Base-by-base conservation (phyloP, 2,329 filamentous ascomycete genomes). In the Paraphaeosphaeria minitans region DNA sequence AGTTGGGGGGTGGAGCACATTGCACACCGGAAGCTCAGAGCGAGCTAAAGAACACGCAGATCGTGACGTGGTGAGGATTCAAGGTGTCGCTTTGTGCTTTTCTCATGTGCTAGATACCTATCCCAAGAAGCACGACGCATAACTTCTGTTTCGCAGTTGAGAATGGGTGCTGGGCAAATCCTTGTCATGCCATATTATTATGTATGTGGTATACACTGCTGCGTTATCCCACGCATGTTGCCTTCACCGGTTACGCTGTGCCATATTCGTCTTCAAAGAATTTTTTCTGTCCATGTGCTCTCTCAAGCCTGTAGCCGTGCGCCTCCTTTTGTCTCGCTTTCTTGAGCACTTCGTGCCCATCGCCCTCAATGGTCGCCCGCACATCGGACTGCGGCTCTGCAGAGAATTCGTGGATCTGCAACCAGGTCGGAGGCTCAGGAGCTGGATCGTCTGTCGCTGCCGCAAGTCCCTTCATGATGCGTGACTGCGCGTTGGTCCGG, bases 401-500 rank as follows among this genome's bases (percentile, higher is more conserved):
- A 2, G 60, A 58, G 31, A 75, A 73, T 49, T 72, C 69, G 54
- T 74, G 67, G 0, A 74, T 53, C n/a, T 63, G 66, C 37, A 68
- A 45, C 68, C 68, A 73, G 10, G 64, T 71, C 4, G 65, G 63
- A 10, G 66, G 66, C 29, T 72, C 68, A 19, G 67, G 66, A 37
- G 55, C 53, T 1, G 69, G 63, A 47, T 69, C 69, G 22, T 66
- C 59, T 6, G 60, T 62, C 3, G 63, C 68, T 6, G 67, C 63
- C 5, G 69, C 61, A 3, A 74, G 53, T 0, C 71, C 72, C 48
- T 73, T 74, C 42, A 72, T 42, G 27, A 58, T 64, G 27, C 69
- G 60, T 29, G 69, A 73, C 45, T 73, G 69, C 4, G 70, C 70
- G 58, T 73, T 75, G 6, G 70, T 70, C 13, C 71, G 62, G 13